These are phyloP conservation scores for Aureobasidium sp. DNA, from an alignment of 2,329 filamentous ascomycete species.

Conservation along the genomic window DNA sequence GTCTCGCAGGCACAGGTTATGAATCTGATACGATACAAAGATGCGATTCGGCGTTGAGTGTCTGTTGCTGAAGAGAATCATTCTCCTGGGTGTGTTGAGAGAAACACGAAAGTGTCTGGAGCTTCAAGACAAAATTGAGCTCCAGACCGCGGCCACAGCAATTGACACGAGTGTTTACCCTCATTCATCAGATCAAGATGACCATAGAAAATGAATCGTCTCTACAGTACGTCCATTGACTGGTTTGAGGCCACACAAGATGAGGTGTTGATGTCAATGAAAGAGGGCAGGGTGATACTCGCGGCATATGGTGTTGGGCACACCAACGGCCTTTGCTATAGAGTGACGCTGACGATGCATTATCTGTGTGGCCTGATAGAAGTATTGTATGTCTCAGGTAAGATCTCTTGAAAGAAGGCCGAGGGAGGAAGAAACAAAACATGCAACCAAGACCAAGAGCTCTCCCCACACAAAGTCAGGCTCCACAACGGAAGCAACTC, in stretches of 20 bases:
- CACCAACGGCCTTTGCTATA: too few species aligned
- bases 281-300: neutral
- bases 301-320: neutral
- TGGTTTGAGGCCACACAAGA: neutral
- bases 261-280: neutral
- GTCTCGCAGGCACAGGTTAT: too few species aligned
- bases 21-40: too few species aligned
- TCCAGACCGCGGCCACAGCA: too few species aligned
- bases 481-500: neutral
- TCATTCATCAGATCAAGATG: too few species aligned
- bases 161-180: too few species aligned
- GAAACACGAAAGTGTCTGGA: too few species aligned
- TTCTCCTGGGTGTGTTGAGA: too few species aligned
- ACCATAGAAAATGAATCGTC: neutral
- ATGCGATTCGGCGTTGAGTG: too few species aligned
- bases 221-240: neutral
- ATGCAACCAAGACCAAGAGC: neutral
- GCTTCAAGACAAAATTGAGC: too few species aligned
- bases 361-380: neutral
- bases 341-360: neutral
- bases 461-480: neutral
- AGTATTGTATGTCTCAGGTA: too few species aligned
- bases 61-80: too few species aligned
- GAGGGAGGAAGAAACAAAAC: neutral
- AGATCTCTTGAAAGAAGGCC: neutral